These are phyloP conservation scores for Ophidiomyces ophidiicola DNA, from an alignment of 2,329 filamentous ascomycete species.

Conservation along the genomic window DNA sequence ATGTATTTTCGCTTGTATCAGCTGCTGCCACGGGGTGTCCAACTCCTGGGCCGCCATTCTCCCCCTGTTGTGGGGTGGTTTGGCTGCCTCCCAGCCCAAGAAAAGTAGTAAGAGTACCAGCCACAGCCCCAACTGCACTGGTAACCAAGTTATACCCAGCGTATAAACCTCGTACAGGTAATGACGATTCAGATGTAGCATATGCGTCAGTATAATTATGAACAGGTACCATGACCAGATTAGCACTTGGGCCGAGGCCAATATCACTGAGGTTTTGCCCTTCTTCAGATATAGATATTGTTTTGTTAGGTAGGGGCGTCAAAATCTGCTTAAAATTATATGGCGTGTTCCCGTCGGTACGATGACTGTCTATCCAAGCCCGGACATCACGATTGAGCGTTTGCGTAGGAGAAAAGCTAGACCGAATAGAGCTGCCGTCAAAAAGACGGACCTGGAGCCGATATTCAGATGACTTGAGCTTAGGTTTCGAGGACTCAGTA, in stretches of 20 bases:
- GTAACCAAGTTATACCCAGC: conserved; percentile 33
- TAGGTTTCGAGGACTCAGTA: conserved; percentile 7
- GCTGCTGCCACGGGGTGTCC: no score
- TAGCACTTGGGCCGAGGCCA: conserved; percentile 65
- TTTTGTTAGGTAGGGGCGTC: conserved; percentile 61
- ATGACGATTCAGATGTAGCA: conserved; percentile 25
- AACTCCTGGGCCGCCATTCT: conserved; percentile 6
- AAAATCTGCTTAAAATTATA: conserved; percentile 79
- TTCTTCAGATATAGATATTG: conserved; percentile 65
- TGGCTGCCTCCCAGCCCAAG: conserved; percentile 30
- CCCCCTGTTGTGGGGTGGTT: conserved; percentile 4
- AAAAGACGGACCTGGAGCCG: conserved; percentile 70
- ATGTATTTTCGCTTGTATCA: conserved; percentile 8
- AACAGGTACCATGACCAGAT: conserved; percentile 66
- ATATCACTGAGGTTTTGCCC: conserved; percentile 54
- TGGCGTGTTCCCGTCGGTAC: conserved; percentile 46
- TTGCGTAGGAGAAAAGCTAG: conserved; percentile 52
- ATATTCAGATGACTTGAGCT: conserved; percentile 29
- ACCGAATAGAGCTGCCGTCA: conserved; percentile 68
- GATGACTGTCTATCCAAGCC: conserved; percentile 59
- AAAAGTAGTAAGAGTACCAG: conserved; percentile 33
- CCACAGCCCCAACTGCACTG: conserved; percentile 32
- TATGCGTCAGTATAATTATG: conserved; percentile 50
- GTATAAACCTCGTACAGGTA: conserved; percentile 33
- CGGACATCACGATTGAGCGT: conserved; percentile 57